Base-by-base conservation (phyloP, 768 basidiomycete species). In the Daedalea quercina region DNA sequence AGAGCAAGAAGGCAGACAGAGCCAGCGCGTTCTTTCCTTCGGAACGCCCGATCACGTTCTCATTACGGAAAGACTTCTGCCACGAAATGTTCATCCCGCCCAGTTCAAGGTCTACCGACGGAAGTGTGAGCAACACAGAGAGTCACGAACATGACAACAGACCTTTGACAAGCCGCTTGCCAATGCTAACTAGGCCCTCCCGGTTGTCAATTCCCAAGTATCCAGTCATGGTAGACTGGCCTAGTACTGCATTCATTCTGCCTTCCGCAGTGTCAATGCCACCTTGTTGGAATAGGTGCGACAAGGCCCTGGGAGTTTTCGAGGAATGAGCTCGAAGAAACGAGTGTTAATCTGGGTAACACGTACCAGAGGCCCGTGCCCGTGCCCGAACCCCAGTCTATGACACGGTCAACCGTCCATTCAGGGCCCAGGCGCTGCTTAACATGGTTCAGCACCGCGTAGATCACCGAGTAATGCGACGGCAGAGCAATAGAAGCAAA, bases 401-500 rank as follows among this genome's bases (percentile, higher is more conserved):
- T 72, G 11, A 95, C 71, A 31, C 71, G 76, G 24, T 82, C 71
- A 50, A 81, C 72, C 28, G 69, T 68, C 81, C 78, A 88, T n/a
- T 74, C 73, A 7, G 74, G 65, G n/a, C 79, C 84, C 34, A 92
- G 59, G 51, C 91, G 74, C 45, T 70, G 75, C 54, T 79, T 84
- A 34, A 83, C 59, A 57, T 90, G 84, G 44, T 78, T 72, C 17
- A 94, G 69, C 4, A 94, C 89, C n/a, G 85, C 73, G 46, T 71
- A 76, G 47, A 93, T 86, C 1, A 84, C 90, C 44, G 90, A 80
- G 65, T 88, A 94, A 69, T 93, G 87, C 2, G 85, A 82, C 1
- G 92, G 92, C 57, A 94, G 77, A n/a, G 84, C 87, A 46, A 94
- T 76, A 12, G 88, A 83, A 13, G 87, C 85, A 65, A 93, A 94